A percentile compares a stretch with the other conserved stretches of the same genome.
phyloP scores from a whole-genome alignment of 208 protist genomes.

The Trypanosoma brucei region DNA sequence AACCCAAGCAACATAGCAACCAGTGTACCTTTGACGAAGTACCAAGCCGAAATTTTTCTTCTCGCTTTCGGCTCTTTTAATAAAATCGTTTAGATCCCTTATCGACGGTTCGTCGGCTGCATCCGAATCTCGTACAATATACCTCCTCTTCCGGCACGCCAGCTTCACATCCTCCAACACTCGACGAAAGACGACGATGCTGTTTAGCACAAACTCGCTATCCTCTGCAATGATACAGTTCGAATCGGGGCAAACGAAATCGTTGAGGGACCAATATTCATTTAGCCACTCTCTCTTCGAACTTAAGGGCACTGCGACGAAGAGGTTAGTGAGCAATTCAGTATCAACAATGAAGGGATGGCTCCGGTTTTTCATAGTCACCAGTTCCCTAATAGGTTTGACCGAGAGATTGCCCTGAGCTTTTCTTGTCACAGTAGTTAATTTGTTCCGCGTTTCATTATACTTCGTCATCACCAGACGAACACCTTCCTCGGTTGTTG shows the following conservation, averaged over 20 bases:
- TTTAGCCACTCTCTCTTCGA: conserved; percentile 78
- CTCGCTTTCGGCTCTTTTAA: conserved; percentile 78
- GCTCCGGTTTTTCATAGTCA: conserved; percentile 57
- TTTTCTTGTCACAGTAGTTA: conserved; percentile 59
- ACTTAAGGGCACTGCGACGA: conserved; percentile 69
- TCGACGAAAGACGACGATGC: conserved; percentile 86
- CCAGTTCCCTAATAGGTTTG: conserved; percentile 74
- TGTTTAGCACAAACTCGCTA: conserved; percentile 86
- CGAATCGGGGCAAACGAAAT: conserved; percentile 80
- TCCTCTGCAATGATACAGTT: conserved; percentile 84
- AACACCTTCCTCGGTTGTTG: conserved; percentile 67
- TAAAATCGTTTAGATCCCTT: conserved; percentile 53
- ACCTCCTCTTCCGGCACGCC: conserved; percentile 75
- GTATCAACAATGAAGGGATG: conserved; percentile 78
- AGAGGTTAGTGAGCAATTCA: conserved; percentile 79
- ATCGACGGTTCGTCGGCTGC: conserved; percentile 59
- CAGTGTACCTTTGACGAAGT: conserved; percentile 82
- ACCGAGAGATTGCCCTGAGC: conserved; percentile 78
- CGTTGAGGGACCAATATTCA: conserved; percentile 77
- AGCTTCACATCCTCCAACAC: conserved; percentile 78
- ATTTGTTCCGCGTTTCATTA: conserved; percentile 82
- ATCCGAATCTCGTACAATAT: conserved; percentile 74
- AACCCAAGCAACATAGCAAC: conserved; percentile 89
- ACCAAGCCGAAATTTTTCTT: conserved; percentile 79
- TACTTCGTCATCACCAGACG: conserved; percentile 81